Evolutionary conservation across 2,329 filamentous ascomycete genomes (phyloP).

Genomic region (Calonectria hawksworthii): DNA sequence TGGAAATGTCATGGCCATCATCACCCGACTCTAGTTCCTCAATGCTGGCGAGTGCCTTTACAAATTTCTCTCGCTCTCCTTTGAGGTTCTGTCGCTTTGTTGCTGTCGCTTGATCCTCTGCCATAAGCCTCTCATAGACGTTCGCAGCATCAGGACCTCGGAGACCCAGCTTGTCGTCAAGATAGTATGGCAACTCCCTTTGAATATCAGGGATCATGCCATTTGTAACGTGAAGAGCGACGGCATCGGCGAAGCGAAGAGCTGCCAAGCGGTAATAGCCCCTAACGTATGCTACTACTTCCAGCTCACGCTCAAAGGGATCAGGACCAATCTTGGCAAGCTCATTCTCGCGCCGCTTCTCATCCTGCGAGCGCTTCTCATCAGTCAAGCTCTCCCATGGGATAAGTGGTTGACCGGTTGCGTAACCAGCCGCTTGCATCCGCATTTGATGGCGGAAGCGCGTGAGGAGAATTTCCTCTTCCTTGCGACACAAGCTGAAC

Average conservation of each 20-base stretch:
- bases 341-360: slow-evolving; percentile 57
- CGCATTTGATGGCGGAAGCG: slow-evolving; percentile 65
- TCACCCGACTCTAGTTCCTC: slow-evolving; percentile 56
- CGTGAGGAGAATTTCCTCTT: slow-evolving; percentile 61
- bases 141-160: slow-evolving; percentile 44
- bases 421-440: slow-evolving; percentile 56
- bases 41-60: slow-evolving; percentile 62
- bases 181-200: slow-evolving; percentile 55
- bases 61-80: slow-evolving; percentile 60
- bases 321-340: slow-evolving; percentile 67
- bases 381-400: slow-evolving; percentile 62
- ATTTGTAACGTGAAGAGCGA: slow-evolving; percentile 62
- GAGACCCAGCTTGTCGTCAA: slow-evolving; percentile 61
- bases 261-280: slow-evolving; percentile 80
- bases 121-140: slow-evolving; percentile 61
- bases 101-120: slow-evolving; percentile 62
- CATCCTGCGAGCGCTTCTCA: slow-evolving; percentile 62
- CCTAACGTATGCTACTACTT: slow-evolving; percentile 73
- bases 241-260: slow-evolving; percentile 72
- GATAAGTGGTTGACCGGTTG: slow-evolving; percentile 45
- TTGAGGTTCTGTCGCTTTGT: slow-evolving; percentile 57
- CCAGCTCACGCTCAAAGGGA: slow-evolving; percentile 70
- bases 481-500: slow-evolving; percentile 59
- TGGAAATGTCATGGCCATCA: slow-evolving; percentile 32
- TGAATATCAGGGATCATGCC: slow-evolving; percentile 63